Evolutionary conservation across 257 asterid species (phyloP).

Genomic region (Euphrasia confusa): DNA sequence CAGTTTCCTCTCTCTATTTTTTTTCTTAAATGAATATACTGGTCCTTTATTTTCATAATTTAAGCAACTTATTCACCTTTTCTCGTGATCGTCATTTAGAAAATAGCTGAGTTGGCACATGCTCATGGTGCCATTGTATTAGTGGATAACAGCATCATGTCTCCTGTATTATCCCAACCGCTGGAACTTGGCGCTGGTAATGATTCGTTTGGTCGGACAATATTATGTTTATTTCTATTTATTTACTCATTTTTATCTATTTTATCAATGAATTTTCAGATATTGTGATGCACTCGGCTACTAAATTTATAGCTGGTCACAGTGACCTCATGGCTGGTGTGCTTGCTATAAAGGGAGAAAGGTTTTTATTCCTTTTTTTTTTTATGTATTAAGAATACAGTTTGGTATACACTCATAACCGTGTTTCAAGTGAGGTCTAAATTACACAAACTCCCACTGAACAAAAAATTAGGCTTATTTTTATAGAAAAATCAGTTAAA

Average conservation of each 20-base stretch:
- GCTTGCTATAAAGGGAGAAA: constrained; percentile 74
- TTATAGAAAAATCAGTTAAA: background rate
- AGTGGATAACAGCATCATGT: constrained; percentile 98
- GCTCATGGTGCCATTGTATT: constrained; percentile 73
- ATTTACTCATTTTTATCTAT: background rate
- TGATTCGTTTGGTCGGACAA: background rate
- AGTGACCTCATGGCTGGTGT: constrained; percentile 86
- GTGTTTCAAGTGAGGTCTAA: background rate
- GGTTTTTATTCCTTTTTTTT: constrained; percentile 30
- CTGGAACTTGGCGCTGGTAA: constrained; percentile 93
- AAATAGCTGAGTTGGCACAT: constrained; percentile 82
- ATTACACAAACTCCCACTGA: background rate
- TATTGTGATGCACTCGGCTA: constrained; percentile 88
- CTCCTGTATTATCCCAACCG: constrained; percentile 78
- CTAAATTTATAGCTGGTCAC: constrained; percentile 89
- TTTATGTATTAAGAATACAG: background rate
- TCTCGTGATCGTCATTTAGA: constrained; percentile 38
- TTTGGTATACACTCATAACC: background rate
- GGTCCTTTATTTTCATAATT: too few species aligned
- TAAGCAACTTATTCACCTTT: background rate
- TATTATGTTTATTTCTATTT: background rate
- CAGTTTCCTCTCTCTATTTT: too few species aligned
- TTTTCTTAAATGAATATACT: too few species aligned
- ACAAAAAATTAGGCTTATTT: background rate
- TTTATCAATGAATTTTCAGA: constrained; percentile 45